These are phyloP conservation scores for Leccinum fibrillosum DNA, from an alignment of 768 basidiomycete species.

Conservation along the genomic window DNA sequence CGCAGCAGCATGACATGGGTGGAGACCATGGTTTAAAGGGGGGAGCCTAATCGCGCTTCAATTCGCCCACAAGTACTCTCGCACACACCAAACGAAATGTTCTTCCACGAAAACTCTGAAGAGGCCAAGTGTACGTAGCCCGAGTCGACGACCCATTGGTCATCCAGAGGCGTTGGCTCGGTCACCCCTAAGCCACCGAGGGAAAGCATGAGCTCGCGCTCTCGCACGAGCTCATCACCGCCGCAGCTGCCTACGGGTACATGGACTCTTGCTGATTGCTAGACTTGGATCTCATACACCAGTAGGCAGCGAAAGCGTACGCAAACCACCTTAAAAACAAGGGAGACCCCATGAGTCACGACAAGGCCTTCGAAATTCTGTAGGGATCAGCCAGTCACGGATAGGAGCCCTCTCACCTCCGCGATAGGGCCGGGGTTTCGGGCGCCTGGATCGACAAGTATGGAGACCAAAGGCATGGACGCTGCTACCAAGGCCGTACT, in stretches of 20 bases:
- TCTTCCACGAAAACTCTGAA: conserved; percentile 19
- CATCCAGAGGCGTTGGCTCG: neutral
- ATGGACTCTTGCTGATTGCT: neutral
- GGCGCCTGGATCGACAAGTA: conserved; percentile 26
- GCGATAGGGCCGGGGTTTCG: conserved; percentile 20
- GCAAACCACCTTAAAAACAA: conserved; percentile 15
- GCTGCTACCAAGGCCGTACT: neutral
- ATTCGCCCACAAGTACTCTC: neutral
- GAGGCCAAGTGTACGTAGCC: conserved; percentile 17
- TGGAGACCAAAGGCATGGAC: conserved; percentile 26
- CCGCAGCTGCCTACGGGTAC: conserved; percentile 28
- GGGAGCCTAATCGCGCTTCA: neutral
- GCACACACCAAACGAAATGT: conserved; percentile 14
- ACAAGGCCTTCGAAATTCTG: conserved; percentile 24
- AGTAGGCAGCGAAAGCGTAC: conserved; percentile 30
- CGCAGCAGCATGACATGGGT: neutral
- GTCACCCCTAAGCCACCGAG: conserved; percentile 9
- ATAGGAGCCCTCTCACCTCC: neutral
- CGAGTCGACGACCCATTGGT: too few relatives aligned
- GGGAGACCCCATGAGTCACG: conserved; percentile 24
- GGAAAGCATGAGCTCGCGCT: conserved; percentile 19
- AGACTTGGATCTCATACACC: neutral
- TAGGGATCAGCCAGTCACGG: conserved; percentile 3
- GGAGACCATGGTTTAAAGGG: neutral
- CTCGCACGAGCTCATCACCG: conserved; percentile 27